Percentiles rank a stretch among this genome's conserved stretches.
These are phyloP conservation scores for Amanita pseudoporphyria DNA, from an alignment of 768 basidiomycete genomes.

Conservation along the genomic window DNA sequence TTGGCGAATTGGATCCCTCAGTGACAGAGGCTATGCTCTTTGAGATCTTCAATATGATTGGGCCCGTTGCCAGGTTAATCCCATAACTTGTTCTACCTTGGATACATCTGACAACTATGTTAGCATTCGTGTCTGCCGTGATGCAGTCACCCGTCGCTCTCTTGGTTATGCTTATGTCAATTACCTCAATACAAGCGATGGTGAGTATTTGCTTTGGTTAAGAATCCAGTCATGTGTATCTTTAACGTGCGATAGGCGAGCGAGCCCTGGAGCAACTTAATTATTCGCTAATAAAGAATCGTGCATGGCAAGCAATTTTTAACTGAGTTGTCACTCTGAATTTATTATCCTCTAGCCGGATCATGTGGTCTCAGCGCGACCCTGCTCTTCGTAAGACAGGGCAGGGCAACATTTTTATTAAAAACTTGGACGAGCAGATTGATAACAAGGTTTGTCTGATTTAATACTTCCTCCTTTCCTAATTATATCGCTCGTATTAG, in stretches of 20 bases:
- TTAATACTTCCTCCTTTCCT: not conserved
- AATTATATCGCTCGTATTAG: conserved; percentile 26
- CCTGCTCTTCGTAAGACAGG: conserved; percentile 98
- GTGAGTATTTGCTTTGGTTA: conserved; percentile 30
- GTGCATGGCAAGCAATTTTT: conserved; percentile 64
- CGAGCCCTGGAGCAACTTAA: conserved; percentile 98
- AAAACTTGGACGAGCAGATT: conserved; percentile 94
- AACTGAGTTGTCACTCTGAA: conserved; percentile 7
- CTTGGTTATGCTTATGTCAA: conserved; percentile 99
- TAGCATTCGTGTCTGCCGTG: conserved; percentile 98
- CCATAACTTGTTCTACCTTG: conserved; percentile 4
- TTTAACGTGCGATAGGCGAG: conserved; percentile 50
- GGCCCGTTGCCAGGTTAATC: conserved; percentile 89
- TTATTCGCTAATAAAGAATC: conserved; percentile 97
- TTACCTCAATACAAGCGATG: conserved; percentile 92
- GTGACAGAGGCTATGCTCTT: conserved; percentile 99
- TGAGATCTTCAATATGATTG: conserved; percentile 99
- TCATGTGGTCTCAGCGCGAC: conserved; percentile 99
- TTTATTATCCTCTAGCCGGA: conserved; percentile 52
- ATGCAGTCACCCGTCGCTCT: conserved; percentile 98
- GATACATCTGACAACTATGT: conserved; percentile 4
- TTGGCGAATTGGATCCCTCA: conserved; percentile 95
- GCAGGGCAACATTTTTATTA: conserved; percentile 99
- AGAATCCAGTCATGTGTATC: conserved; percentile 5
- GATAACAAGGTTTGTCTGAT: conserved; percentile 77